Base-by-base conservation (phyloP, 2,329 filamentous ascomycete species). In the Thelonectria blattea region DNA sequence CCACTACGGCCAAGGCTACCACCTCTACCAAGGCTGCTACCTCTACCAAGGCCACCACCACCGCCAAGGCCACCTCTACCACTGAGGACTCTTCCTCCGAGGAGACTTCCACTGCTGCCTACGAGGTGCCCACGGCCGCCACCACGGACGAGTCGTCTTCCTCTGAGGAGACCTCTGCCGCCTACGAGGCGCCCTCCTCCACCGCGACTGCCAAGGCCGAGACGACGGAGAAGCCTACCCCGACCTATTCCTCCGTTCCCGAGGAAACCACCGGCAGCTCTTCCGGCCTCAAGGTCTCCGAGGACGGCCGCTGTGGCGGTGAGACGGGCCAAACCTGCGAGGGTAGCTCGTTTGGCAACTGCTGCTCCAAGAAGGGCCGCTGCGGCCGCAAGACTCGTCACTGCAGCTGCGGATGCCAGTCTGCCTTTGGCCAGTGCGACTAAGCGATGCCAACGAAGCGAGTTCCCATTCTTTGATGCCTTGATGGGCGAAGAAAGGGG, bases 301-400 rank as follows among this genome's bases (percentile, higher is more conserved):
- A 73, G 18, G 75, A 80, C 50, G 79, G 77, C 15, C 72, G 69
- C 17, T 81, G 80, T 54, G 80, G 78, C 20, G 78, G 75, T 46
- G 64, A 72, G 20, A 72, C 71, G 17, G 75, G 74, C 17, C 74
- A 74, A 61, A 80, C 78, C 24, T 81, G 80, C 62, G 64, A 71
- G 39, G 78, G 78, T n/a, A 79, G 75, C 60, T 50, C 63, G 10
- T 80, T 76, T 56, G 79, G 79, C 2, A 66, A 76, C 57, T 81
- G 80, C 72, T 83, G 80, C 71, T 80, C 77, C 15, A 70, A 67
- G 56, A 69, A 71, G 62, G 70, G 76, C 49, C 74, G 71, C 67
- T 83, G 81, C 56, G 76, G 76, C 6, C 70, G 67, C 43, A 74
- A 72, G 62, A 69, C 67, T 34, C 67, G 71, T 30, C 73, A 77